phyloP scores from a whole-genome alignment of 371 early-diverging fungal species.

The Capniomyces stellatus region DNA sequence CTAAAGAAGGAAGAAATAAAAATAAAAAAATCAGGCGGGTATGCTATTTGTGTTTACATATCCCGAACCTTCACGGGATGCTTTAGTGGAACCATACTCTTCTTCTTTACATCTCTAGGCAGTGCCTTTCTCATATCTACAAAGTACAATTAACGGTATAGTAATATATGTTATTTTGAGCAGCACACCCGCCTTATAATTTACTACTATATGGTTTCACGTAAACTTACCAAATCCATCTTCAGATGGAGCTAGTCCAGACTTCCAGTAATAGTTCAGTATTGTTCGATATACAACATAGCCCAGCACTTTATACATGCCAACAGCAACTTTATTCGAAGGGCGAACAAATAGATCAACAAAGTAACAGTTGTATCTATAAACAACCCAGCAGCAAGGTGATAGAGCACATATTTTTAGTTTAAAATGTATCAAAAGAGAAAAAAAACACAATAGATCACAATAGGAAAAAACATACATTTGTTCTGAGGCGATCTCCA shows the following conservation, averaged over 20 bases:
- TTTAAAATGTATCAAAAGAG: too few species aligned
- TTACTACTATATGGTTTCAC: too few species aligned
- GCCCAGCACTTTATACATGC: slow-evolving; percentile 89
- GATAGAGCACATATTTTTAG: too few species aligned
- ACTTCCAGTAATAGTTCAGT: slow-evolving; percentile 69
- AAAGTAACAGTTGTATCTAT: slow-evolving; percentile 5
- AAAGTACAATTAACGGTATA: too few species aligned
- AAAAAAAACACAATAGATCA: slow-evolving; percentile 39
- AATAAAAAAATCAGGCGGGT: too few species aligned
- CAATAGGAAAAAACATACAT: slow-evolving; percentile 86
- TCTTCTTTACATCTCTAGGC: slow-evolving; percentile 14
- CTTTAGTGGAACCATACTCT: slow-evolving; percentile 17
- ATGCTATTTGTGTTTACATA: slow-evolving; percentile 8
- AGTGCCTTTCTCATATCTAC: slow-evolving; percentile 36
- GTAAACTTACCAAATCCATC: slow-evolving; percentile 84
- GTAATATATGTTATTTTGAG: too few species aligned
- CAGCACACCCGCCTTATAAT: too few species aligned
- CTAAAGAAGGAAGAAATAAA: too few species aligned
- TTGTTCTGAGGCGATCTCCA: slow-evolving; percentile 86
- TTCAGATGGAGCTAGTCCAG: slow-evolving; percentile 39
- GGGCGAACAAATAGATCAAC: slow-evolving; percentile 92
- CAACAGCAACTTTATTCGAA: slow-evolving; percentile 88
- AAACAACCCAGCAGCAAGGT: too few species aligned
- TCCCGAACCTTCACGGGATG: slow-evolving; percentile 15
- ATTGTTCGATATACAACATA: slow-evolving; percentile 87